Evolutionary conservation across 805 yeast genomes (phyloP).

Genomic region (Nakazawaea ishiwadae): DNA sequence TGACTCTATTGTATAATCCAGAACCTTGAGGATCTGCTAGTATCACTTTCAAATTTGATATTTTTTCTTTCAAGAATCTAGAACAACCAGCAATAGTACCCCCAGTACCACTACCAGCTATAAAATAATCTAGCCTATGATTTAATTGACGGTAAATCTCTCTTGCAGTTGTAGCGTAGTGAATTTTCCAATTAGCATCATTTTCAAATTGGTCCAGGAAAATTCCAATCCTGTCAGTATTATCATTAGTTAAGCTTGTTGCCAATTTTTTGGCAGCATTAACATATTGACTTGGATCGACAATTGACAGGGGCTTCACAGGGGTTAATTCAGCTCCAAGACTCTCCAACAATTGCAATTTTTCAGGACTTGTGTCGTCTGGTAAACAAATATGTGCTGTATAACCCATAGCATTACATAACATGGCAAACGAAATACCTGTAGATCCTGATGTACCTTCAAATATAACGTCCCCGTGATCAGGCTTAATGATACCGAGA

Average conservation of each 20-base stretch:
- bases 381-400: conserved; percentile 92
- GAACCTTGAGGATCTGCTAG: conserved; percentile 97
- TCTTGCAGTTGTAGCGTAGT: conserved; percentile 83
- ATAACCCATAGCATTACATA: conserved; percentile 87
- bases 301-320: conserved; percentile 93
- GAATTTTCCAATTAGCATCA: conserved; percentile 84
- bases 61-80: conserved; percentile 54
- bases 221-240: conserved; percentile 46
- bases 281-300: conserved; percentile 89
- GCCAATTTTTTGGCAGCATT: conserved; percentile 78
- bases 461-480: conserved; percentile 68
- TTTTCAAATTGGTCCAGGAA: conserved; percentile 97
- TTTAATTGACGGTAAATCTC: conserved; percentile 78
- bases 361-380: conserved; percentile 87
- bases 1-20: conserved; percentile 81
- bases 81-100: conserved; percentile 96
- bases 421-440: conserved; percentile 87
- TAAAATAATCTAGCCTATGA: conserved; percentile 64
- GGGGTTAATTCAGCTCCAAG: conserved; percentile 81
- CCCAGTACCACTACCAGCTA: conserved; percentile 94
- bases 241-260: conserved; percentile 36
- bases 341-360: conserved; percentile 61
- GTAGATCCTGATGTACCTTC: conserved; percentile 98
- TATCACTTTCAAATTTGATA: conserved; percentile 42
- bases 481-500: conserved; percentile 50